Conservation (phyloP, 1,139 yeast species). For the Candida sojae region DNA sequence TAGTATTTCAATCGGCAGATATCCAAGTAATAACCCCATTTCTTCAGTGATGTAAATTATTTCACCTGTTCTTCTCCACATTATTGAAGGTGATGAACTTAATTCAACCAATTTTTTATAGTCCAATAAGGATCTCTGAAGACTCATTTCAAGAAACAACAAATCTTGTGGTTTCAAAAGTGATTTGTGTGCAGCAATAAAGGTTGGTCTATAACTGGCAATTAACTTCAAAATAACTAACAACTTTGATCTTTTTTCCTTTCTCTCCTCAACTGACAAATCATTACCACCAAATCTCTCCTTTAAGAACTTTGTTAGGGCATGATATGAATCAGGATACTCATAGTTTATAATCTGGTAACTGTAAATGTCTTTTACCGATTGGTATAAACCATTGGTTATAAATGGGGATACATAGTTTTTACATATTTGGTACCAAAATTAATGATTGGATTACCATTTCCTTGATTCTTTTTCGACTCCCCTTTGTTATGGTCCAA, state of each 20-base stretch:
- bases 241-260: conserved; percentile 44
- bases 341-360: conserved; percentile 58
- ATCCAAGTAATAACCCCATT: conserved; percentile 63
- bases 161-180: conserved; percentile 63
- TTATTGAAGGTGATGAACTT: conserved; percentile 67
- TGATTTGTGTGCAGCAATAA: conserved; percentile 70
- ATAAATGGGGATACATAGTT: conserved; percentile 56
- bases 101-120: conserved; percentile 61
- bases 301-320: conserved; percentile 56
- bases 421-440: conserved; percentile 9
- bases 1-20: conserved; percentile 46
- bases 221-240: conserved; percentile 62
- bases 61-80: conserved; percentile 80
- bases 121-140: conserved; percentile 68
- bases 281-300: conserved; percentile 49
- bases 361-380: conserved; percentile 66
- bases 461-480: neutral
- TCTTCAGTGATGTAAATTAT: conserved; percentile 72
- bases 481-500: conserved; percentile 15
- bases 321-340: conserved; percentile 68
- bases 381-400: conserved; percentile 60
- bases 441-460: conserved; percentile 12
- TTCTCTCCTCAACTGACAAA: conserved; percentile 29
- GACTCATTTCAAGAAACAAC: conserved; percentile 64
- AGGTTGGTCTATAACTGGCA: conserved; percentile 72